A percentile compares a stretch with the other conserved stretches of the same genome.
These are phyloP conservation scores for Brassica hybrid DNA, from an alignment of 441 rosid genomes.

Conservation along the genomic window DNA sequence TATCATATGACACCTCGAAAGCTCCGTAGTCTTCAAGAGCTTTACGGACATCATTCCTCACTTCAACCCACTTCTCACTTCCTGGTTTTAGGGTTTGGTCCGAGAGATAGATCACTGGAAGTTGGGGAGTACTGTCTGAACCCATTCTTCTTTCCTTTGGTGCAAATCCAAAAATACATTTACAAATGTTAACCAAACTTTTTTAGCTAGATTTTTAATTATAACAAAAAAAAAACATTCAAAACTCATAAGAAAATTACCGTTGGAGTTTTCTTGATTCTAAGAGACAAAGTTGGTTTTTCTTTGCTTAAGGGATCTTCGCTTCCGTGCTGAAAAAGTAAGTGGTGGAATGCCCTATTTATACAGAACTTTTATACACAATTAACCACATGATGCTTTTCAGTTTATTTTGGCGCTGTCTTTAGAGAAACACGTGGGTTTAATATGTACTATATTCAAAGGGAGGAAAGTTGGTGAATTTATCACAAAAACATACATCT, in stretches of 20 bases:
- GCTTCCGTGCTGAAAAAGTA: constrained; percentile 4
- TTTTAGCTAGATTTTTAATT: not conserved
- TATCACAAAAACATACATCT: not conserved
- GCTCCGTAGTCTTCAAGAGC: constrained; percentile 59
- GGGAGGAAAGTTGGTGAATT: constrained; percentile 20
- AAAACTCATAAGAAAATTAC: constrained; percentile 13
- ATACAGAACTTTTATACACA: not conserved
- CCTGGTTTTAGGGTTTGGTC: constrained; percentile 49
- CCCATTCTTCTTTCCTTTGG: constrained; percentile 44
- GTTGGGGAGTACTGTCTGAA: constrained; percentile 31
- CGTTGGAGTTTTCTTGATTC: constrained; percentile 11
- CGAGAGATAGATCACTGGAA: constrained; percentile 57
- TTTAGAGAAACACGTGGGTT: not conserved
- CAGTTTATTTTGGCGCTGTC: not conserved
- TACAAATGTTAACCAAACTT: not conserved
- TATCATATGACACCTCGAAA: constrained; percentile 57
- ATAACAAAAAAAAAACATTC: not conserved
- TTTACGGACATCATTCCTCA: constrained; percentile 46
- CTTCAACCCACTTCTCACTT: constrained; percentile 49
- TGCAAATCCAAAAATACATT: not conserved
- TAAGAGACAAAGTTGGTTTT: not conserved
- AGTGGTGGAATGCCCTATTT: not conserved
- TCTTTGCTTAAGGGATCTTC: not conserved
- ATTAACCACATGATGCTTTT: not conserved
- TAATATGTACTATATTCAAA: not conserved